A percentile compares a stretch with the other conserved stretches of the same genome.
Evolutionary conservation across 2,329 filamentous ascomycete species (phyloP).

Genomic region (Fusarium bactridioides): DNA sequence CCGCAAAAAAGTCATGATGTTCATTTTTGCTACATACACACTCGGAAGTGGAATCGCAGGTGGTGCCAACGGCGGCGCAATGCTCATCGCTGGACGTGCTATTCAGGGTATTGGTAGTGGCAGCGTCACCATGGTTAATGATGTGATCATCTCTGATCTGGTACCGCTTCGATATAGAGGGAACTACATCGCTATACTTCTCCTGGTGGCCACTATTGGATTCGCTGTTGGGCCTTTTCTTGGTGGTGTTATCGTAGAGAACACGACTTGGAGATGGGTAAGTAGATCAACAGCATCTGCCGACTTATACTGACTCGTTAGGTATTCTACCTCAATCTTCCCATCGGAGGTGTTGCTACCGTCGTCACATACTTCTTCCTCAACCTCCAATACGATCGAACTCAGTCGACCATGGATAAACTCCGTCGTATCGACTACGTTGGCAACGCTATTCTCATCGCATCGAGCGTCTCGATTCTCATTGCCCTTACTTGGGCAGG

Average conservation of each 20-base stretch:
- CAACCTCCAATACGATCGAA: slow-evolving; percentile 44
- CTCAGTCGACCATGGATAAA: slow-evolving; percentile 37
- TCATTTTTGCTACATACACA: slow-evolving; percentile 55
- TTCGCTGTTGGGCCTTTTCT: slow-evolving; percentile 47
- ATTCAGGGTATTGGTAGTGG: slow-evolving; percentile 54
- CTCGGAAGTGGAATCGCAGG: slow-evolving; percentile 60
- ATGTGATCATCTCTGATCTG: slow-evolving; percentile 52
- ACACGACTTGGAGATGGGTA: slow-evolving; percentile 52
- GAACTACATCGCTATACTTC: slow-evolving; percentile 50
- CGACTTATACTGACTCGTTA: neutral
- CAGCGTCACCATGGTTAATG: slow-evolving; percentile 45
- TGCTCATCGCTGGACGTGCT: slow-evolving; percentile 53
- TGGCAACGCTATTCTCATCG: slow-evolving; percentile 54
- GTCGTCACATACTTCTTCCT: slow-evolving; percentile 48
- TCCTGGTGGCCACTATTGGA: slow-evolving; percentile 47
- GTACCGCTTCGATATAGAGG: slow-evolving; percentile 58
- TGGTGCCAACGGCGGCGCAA: slow-evolving; percentile 48
- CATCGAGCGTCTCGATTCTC: slow-evolving; percentile 50
- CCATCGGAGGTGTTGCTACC: slow-evolving; percentile 47
- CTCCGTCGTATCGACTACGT: slow-evolving; percentile 52
- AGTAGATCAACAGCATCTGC: neutral
- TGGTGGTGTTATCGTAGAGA: slow-evolving; percentile 41
- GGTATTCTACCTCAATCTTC: slow-evolving; percentile 57
- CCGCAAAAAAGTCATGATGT: slow-evolving; percentile 52
- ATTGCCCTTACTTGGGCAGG: slow-evolving; percentile 56